Base-by-base conservation (phyloP, 805 yeast genomes). In the Lipomyces yamadae region DNA sequence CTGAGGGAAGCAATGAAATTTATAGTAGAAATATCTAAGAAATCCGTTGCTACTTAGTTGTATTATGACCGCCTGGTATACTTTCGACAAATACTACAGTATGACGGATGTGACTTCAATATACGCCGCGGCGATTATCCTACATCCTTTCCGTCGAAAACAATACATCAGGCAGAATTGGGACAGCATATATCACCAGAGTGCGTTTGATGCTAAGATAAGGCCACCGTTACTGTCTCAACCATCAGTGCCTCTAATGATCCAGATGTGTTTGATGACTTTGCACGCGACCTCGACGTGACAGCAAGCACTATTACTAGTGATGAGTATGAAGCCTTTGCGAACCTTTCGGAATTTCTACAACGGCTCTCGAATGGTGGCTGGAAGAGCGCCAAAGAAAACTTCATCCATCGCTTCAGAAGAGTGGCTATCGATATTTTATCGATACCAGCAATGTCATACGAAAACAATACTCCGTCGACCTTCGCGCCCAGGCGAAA, bases 321-420 rank as follows among this genome's bases (percentile, higher is more conserved):
- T 50, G 54, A 50, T 50, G 54, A 50, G 54, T 50, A 50, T 50
- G 54, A 50, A 50, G 54, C 54, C 54, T 50, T 50, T 50, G 54
- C 54, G 5, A 50, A 50, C 32, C 29, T 50, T 50, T 50, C 54
- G 54, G 32, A 50, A 50, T 50, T 50, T 50, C 54, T 50, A 29
- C 32, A 50, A 50, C 54, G 32, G 54, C 54, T 8, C 54, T 50
- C 54, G 54, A 50, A 50, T 50, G 54, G 54, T 50, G 54, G 54
- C 54, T 50, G 29, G 54, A 50, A 50, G 54, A 50, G 32, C 54
- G 32, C 54, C 54, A 50, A 50, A 29, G 54, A 50, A 50, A 50
- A 50, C 32, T 50, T 50, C 18, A 50, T 50, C 54, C 54, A 24
- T 24, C 54, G 32, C 54, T 50, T 50, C 54, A 50, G 4, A 50